Evolutionary conservation across 805 yeast species (phyloP).

Genomic region (Spathaspora girioi): DNA sequence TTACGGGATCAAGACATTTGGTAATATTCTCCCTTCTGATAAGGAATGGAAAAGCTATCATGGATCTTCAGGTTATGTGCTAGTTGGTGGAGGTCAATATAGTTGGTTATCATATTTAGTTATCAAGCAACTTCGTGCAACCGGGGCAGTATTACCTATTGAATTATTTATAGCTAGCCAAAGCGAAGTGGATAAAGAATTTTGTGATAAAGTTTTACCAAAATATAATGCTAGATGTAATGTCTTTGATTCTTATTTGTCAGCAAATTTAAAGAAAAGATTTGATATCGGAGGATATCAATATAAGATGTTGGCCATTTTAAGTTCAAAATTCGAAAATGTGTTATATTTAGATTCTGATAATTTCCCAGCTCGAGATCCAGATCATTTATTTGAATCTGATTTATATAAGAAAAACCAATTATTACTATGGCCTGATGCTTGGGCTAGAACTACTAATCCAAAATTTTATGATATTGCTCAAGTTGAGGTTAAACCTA

Average conservation of each 20-base stretch:
- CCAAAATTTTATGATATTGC: constrained; percentile 55
- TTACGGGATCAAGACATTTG: constrained; percentile 29
- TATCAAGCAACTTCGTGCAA: constrained; percentile 42
- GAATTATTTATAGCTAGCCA: constrained; percentile 46
- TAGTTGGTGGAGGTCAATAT: constrained; percentile 52
- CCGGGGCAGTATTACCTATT: constrained; percentile 46
- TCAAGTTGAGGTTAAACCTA: constrained; percentile 26
- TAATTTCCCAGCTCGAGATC: constrained; percentile 40
- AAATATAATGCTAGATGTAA: constrained; percentile 44
- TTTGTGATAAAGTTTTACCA: constrained; percentile 45
- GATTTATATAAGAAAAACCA: constrained; percentile 44
- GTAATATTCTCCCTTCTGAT: constrained; percentile 25
- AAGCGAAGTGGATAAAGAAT: constrained; percentile 43
- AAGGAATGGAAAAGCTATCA: constrained; percentile 38
- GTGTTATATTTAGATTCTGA: constrained; percentile 51
- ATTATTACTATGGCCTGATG: constrained; percentile 64
- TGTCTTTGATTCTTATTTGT: constrained; percentile 30
- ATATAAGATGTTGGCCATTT: constrained; percentile 53
- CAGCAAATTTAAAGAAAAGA: constrained; percentile 11
- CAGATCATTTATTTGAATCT: constrained; percentile 46
- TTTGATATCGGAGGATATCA: constrained; percentile 43
- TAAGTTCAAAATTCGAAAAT: constrained; percentile 55
- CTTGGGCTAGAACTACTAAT: constrained; percentile 65
- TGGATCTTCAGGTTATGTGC: constrained; percentile 37
- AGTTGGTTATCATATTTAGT: constrained; percentile 49